These are phyloP conservation scores for Asterella californica DNA, from an alignment of 225 moss, liverwort and hornwort species.

Conservation along the genomic window DNA sequence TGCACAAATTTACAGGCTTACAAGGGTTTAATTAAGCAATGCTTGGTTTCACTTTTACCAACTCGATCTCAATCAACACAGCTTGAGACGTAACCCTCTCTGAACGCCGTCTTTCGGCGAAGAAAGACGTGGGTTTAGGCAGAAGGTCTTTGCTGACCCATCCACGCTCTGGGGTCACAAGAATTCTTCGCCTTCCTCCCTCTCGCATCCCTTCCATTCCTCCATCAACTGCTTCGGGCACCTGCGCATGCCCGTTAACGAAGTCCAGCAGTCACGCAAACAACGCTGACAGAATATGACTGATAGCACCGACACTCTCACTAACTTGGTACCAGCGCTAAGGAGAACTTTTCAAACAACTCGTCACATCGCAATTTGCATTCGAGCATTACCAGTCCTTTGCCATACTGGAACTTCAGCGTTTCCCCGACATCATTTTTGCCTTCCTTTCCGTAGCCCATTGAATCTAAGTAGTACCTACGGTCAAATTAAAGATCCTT, in stretches of 20 bases:
- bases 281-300: background rate
- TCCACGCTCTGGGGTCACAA: conserved; percentile 46
- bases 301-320: background rate
- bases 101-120: conserved; percentile 39
- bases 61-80: conserved; percentile 44
- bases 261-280: background rate
- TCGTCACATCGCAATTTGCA: background rate
- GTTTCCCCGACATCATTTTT: conserved; percentile 52
- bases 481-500: background rate
- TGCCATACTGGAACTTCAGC: conserved; percentile 40
- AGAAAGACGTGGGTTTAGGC: conserved; percentile 43
- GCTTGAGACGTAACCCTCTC: conserved; percentile 41
- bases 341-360: background rate
- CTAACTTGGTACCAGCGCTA: too few relatives aligned
- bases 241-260: conserved; percentile 18
- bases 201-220: conserved; percentile 56
- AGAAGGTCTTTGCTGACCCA: conserved; percentile 43
- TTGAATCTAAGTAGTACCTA: conserved; percentile 51
- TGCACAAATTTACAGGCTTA: background rate
- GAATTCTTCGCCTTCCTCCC: conserved; percentile 38
- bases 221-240: conserved; percentile 47
- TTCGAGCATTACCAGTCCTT: conserved; percentile 35
- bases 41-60: conserved; percentile 38
- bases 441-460: conserved; percentile 55
- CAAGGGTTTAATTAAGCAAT: background rate